Base-by-base conservation (phyloP, 805 yeast species). In the Sugiyamaella smithiae region DNA sequence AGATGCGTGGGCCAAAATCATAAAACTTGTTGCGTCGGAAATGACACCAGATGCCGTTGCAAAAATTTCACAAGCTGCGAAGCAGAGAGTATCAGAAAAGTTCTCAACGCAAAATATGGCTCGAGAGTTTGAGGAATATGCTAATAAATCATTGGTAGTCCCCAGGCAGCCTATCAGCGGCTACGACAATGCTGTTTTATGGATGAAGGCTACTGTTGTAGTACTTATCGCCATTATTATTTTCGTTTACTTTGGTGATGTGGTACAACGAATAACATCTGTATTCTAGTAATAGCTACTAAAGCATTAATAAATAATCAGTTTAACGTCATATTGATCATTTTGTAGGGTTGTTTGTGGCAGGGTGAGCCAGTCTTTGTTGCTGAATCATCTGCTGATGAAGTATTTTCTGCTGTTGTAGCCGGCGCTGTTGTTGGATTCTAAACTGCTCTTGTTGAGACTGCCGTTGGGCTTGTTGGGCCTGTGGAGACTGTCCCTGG, bases 1-100 rank as follows among this genome's bases (percentile, higher is more conserved):
- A 19, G 59, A 53, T 12, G 66, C 55, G 17, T 71, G 76, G 76
- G 61, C 66, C 12, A 52, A 50, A 2, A 66, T 69, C 0, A 46
- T 71, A 22, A 51, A 57, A 4, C 46, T 53, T 4, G 69, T 56
- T 5, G 53, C 67, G 4, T 43, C 52, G 16, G 55, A 55, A 12
- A 40, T 55, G 43, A 22, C 54, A 1, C 42, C 47, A 2, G 57
- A 45, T 1, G 63, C 62, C 36, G 54, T 54, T 9, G 47, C 45
- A 4, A 29, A 12, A 5, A 63, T 70, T 66, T 67, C 67, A 24
- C 49, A 43, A 5, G 54, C 54, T 2, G 72, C 71, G 26, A 57
- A 55, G 5, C 49, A 51, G 23, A 55, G 60, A 25, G 75, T 69
- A 8, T 38, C 37, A 4, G 47, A 50, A 19, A 53, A 57, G 40